Percentiles rank a stretch among this genome's conserved stretches.
These are phyloP conservation scores for Uronychia setigera DNA, from an alignment of 73 alveolate genomes.

Conservation along the genomic window DNA sequence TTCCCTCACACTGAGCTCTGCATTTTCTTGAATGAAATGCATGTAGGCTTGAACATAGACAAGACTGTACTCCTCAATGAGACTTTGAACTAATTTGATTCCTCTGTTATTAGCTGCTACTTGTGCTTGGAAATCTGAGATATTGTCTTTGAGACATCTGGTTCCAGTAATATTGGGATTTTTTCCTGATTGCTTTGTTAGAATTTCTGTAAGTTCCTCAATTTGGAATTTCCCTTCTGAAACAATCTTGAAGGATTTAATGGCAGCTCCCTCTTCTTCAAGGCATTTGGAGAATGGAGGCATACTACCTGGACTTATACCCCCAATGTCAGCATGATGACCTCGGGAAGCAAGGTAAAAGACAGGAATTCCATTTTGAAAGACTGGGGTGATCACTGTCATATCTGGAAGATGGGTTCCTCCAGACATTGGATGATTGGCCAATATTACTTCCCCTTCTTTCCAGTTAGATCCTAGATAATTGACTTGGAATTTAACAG, in stretches of 20 bases:
- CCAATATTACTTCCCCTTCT: slow-evolving; percentile 82
- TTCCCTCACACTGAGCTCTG: slow-evolving; percentile 74
- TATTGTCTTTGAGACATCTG: slow-evolving; percentile 70
- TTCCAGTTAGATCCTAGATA: slow-evolving; percentile 62
- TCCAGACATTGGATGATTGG: slow-evolving; percentile 91
- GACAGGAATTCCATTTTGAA: slow-evolving; percentile 62
- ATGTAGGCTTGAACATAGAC: slow-evolving; percentile 82
- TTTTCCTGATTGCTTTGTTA: slow-evolving; percentile 41
- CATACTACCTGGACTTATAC: slow-evolving; percentile 92
- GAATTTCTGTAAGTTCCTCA: slow-evolving; percentile 55
- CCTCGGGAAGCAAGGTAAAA: slow-evolving; percentile 91
- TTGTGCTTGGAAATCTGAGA: slow-evolving; percentile 85
- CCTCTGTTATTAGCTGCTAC: slow-evolving; percentile 93
- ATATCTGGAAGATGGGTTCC: slow-evolving; percentile 96
- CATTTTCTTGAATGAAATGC: slow-evolving; percentile 81
- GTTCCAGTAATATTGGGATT: slow-evolving; percentile 68
- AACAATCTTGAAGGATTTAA: slow-evolving; percentile 69
- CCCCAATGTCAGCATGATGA: slow-evolving; percentile 97
- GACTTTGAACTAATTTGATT: slow-evolving; percentile 59
- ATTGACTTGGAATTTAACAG: slow-evolving; percentile 75
- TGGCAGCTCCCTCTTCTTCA: slow-evolving; percentile 80
- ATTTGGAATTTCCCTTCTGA: slow-evolving; percentile 70
- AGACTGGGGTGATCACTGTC: slow-evolving; percentile 92
- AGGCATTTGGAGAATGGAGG: slow-evolving; percentile 82
- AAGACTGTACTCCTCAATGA: slow-evolving; percentile 74